Evolutionary conservation across 176 grass and related monocot species (phyloP).

Genomic region (Alloteropsis semialata): DNA sequence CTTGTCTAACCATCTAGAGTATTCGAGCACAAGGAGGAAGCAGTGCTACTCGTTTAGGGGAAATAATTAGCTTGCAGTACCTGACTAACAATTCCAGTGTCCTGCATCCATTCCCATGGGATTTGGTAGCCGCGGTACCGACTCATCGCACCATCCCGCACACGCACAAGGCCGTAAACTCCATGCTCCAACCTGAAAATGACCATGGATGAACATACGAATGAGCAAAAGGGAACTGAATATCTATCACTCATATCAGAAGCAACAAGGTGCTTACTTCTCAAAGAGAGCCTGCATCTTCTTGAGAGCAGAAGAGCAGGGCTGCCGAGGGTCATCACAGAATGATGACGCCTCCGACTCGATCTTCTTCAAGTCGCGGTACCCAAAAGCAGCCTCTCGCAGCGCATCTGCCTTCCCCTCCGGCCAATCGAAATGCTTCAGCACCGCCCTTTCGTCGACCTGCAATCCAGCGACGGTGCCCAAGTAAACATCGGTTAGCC

Average conservation of each 20-base stretch:
- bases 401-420: constrained; percentile 90
- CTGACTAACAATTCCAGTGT: constrained; percentile 76
- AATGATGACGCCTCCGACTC: constrained; percentile 58
- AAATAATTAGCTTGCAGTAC: constrained; percentile 28
- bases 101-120: constrained; percentile 97
- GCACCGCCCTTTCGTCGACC: constrained; percentile 91
- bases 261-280: constrained; percentile 51
- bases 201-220: constrained; percentile 4
- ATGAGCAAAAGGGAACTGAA: neutral
- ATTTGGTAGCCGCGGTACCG: constrained; percentile 69
- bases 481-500: neutral
- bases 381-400: constrained; percentile 86
- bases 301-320: constrained; percentile 68
- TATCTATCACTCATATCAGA: neutral
- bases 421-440: constrained; percentile 98
- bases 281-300: constrained; percentile 90
- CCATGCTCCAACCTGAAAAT: constrained; percentile 77
- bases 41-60: neutral
- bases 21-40: neutral
- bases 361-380: constrained; percentile 80
- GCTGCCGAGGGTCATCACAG: constrained; percentile 57
- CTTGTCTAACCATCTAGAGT: neutral
- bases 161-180: constrained; percentile 64
- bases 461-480: neutral
- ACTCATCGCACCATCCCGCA: constrained; percentile 68